These are phyloP conservation scores for Candida vaughaniae DNA, from an alignment of 805 yeast genomes.

Conservation along the genomic window DNA sequence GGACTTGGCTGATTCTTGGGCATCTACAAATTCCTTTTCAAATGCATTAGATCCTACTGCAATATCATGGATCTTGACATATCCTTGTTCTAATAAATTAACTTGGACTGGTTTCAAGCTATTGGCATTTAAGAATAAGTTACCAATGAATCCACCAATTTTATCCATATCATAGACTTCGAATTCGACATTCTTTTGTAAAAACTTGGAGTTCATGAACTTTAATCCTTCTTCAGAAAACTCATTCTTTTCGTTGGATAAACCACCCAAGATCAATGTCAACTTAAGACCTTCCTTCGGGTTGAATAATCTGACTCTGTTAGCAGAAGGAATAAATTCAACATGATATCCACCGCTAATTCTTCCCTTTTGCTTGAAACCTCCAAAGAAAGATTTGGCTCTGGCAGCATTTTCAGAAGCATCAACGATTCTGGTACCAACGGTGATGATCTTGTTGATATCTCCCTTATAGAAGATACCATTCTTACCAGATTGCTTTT, in stretches of 20 bases:
- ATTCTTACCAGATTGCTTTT: constrained; percentile 49
- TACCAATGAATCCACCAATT: constrained; percentile 79
- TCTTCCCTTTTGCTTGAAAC: constrained; percentile 63
- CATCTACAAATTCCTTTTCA: constrained; percentile 52
- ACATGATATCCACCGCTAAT: constrained; percentile 61
- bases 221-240: constrained; percentile 51
- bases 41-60: constrained; percentile 60
- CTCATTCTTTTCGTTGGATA: constrained; percentile 42
- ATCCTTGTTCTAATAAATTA: constrained; percentile 59
- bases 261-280: constrained; percentile 74
- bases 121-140: constrained; percentile 52
- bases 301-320: constrained; percentile 61
- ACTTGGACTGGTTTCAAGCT: constrained; percentile 54
- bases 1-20: constrained; percentile 60
- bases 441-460: constrained; percentile 48
- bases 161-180: constrained; percentile 71
- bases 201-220: constrained; percentile 51
- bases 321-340: constrained; percentile 68
- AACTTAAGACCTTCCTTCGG: constrained; percentile 73
- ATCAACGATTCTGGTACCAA: constrained; percentile 64
- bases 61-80: constrained; percentile 61
- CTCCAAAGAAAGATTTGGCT: constrained; percentile 71
- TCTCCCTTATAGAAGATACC: constrained; percentile 59
- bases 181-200: constrained; percentile 73
- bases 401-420: constrained; percentile 73